A percentile compares a stretch with the other conserved stretches of the same genome.
Conservation (phyloP, 78 protist species). For the Dictyostelium purpureum region DNA sequence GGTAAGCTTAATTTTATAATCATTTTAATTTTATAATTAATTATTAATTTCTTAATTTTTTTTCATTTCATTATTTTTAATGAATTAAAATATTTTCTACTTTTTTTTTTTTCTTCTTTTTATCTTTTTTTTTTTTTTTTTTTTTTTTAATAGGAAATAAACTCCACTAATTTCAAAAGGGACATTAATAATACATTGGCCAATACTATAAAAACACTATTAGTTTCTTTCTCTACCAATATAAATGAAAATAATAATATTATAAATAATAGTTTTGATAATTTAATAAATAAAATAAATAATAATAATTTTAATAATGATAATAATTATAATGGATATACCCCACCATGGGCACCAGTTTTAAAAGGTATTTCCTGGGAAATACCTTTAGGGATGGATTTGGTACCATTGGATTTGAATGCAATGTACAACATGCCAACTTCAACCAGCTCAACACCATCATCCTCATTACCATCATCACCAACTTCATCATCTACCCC, state of each 20-base stretch:
- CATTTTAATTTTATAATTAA: too few species aligned
- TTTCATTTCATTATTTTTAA: too few species aligned
- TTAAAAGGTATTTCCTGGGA: background rate
- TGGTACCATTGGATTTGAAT: background rate
- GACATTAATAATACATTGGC: background rate
- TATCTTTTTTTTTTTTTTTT: background rate
- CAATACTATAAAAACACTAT: background rate
- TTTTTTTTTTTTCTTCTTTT: background rate
- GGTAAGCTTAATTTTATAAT: too few species aligned
- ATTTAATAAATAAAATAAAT: background rate
- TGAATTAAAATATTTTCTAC: background rate
- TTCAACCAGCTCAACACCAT: background rate
- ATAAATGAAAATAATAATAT: background rate
- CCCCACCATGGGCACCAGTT: background rate
- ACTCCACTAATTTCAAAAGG: background rate
- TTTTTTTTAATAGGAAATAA: background rate
- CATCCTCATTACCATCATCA: constrained; percentile 4
- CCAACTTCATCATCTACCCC: constrained; percentile 6
- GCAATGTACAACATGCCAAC: background rate
- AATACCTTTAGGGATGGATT: background rate
- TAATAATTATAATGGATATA: background rate
- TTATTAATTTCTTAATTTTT: too few species aligned
- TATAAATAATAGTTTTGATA: background rate
- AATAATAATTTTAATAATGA: background rate
- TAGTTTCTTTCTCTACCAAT: background rate